Evolutionary conservation across 805 yeast species (phyloP).

Genomic region (Ascoidea asiatica): DNA sequence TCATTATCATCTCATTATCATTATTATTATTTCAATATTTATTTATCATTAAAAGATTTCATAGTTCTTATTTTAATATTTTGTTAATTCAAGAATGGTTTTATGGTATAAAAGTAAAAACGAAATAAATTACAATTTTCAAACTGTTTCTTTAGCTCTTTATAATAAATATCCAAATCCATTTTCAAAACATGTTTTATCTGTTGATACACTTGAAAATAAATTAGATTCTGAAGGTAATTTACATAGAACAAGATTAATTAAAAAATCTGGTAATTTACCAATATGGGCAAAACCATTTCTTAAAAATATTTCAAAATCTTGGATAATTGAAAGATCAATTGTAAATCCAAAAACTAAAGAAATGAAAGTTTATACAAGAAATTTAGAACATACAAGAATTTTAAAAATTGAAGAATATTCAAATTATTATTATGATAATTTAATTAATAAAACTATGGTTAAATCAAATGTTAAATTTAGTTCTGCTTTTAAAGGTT

Average conservation of each 20-base stretch:
- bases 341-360: conserved; percentile 48
- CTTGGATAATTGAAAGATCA: conserved; percentile 75
- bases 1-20: too few species aligned
- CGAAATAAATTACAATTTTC: conserved; percentile 49
- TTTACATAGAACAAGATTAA: conserved; percentile 57
- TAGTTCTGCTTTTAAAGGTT: conserved; percentile 48
- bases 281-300: conserved; percentile 73
- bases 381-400: conserved; percentile 73
- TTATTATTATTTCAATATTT: too few species aligned
- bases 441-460: conserved; percentile 21
- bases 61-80: too few species aligned
- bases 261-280: conserved; percentile 66
- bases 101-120: conserved; percentile 44
- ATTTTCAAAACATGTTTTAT: conserved; percentile 69
- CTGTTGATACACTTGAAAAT: conserved; percentile 63
- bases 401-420: conserved; percentile 71
- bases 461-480: conserved; percentile 56
- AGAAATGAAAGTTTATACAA: conserved; percentile 54
- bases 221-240: conserved; percentile 48
- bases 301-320: conserved; percentile 51
- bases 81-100: conserved; percentile 46
- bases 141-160: conserved; percentile 63
- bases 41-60: too few species aligned
- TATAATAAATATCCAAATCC: conserved; percentile 68
- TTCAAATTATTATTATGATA: conserved; percentile 36